Conservation (phyloP, 1,139 yeast species). For the Candida freyschussii region DNA sequence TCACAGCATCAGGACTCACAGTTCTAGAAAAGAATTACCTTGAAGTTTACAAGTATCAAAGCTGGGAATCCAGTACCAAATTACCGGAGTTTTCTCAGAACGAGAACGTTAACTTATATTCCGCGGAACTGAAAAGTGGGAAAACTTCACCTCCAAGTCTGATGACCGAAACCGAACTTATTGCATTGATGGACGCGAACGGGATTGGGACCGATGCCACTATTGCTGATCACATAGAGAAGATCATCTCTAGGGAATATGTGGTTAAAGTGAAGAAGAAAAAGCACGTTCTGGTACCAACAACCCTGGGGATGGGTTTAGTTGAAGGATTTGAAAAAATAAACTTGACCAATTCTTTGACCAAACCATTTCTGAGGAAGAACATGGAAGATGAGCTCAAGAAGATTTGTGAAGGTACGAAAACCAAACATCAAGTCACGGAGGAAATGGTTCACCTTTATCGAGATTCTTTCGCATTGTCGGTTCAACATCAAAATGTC, state of each 20-base stretch:
- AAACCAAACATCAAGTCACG: slow-evolving; percentile 51
- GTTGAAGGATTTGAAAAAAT: slow-evolving; percentile 85
- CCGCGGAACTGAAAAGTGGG: slow-evolving; percentile 65
- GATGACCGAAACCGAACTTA: slow-evolving; percentile 88
- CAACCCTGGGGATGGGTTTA: slow-evolving; percentile 78
- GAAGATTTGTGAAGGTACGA: slow-evolving; percentile 62
- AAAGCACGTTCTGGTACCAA: slow-evolving; percentile 57
- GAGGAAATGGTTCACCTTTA: slow-evolving; percentile 55
- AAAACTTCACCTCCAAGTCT: slow-evolving; percentile 74
- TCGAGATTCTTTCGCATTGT: slow-evolving; percentile 38
- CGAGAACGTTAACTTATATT: slow-evolving; percentile 48
- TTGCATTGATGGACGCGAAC: slow-evolving; percentile 91
- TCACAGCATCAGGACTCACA: slow-evolving; percentile 64
- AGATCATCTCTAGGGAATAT: slow-evolving; percentile 64
- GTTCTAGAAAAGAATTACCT: slow-evolving; percentile 73
- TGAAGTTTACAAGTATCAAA: slow-evolving; percentile 72
- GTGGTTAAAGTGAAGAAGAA: slow-evolving; percentile 45
- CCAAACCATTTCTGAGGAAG: slow-evolving; percentile 85
- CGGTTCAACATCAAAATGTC: slow-evolving; percentile 17
- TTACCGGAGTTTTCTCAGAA: slow-evolving; percentile 63
- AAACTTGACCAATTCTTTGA: slow-evolving; percentile 69
- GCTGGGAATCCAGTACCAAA: slow-evolving; percentile 67
- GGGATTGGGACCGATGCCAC: slow-evolving; percentile 99
- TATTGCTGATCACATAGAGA: slow-evolving; percentile 94
- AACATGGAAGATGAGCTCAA: slow-evolving; percentile 66